Conservation (phyloP, 768 basidiomycete genomes). For the Exsudoporus frostii region DNA sequence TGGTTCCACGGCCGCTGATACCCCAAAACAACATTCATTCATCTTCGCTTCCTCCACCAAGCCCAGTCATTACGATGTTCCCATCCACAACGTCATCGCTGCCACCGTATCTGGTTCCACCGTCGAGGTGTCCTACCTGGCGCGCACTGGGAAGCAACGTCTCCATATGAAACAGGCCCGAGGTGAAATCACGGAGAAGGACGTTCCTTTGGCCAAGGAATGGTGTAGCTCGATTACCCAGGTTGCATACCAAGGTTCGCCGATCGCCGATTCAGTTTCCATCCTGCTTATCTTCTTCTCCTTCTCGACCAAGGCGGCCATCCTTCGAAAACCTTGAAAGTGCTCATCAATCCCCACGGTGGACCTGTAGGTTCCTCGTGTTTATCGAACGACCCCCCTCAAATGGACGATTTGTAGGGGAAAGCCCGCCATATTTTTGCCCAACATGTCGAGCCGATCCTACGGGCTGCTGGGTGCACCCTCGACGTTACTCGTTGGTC, state of each 20-base stretch:
- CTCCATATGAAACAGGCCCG: constrained; percentile 39
- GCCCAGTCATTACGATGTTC: constrained; percentile 26
- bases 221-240: constrained; percentile 59
- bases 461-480: constrained; percentile 61
- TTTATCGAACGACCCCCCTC: neutral
- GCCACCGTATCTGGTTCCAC: constrained; percentile 38
- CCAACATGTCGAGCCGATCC: constrained; percentile 65
- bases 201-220: constrained; percentile 35
- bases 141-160: constrained; percentile 39
- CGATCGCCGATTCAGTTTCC: neutral
- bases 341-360: constrained; percentile 77
- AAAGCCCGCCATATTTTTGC: constrained; percentile 53
- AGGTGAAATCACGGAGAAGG: constrained; percentile 39
- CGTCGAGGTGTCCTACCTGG: constrained; percentile 53
- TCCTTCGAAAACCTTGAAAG: constrained; percentile 53
- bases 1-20: constrained; percentile 7
- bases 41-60: constrained; percentile 6
- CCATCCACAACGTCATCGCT: constrained; percentile 53
- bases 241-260: constrained; percentile 56
- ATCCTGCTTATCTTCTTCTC: constrained; percentile 1
- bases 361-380: constrained; percentile 55
- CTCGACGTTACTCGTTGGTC: constrained; percentile 62
- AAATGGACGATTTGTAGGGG: constrained; percentile 42
- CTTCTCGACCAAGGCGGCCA: constrained; percentile 41
- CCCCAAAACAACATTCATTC: constrained; percentile 6